phyloP scores from a whole-genome alignment of 2,329 filamentous ascomycete genomes.

The Penicillium expansum region DNA sequence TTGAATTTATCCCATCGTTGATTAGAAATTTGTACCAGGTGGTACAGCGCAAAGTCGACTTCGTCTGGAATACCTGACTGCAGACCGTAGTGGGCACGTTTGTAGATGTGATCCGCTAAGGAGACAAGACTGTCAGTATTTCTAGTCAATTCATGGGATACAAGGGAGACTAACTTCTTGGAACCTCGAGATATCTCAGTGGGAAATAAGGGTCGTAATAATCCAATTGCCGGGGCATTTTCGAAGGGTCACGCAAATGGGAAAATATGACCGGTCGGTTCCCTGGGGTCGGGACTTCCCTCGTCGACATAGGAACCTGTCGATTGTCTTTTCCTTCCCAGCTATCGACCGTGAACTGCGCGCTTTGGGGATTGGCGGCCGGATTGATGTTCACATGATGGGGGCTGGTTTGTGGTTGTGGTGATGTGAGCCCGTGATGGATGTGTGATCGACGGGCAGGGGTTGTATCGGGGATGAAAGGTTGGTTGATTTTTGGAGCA shows the following conservation, averaged over 20 bases:
- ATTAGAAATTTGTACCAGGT: constrained; percentile 91
- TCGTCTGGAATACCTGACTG: constrained; percentile 76
- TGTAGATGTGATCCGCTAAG: constrained; percentile 68
- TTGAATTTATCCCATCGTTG: constrained; percentile 94
- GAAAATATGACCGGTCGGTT: constrained; percentile 42
- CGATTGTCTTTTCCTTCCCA: constrained; percentile 41
- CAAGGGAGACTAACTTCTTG: constrained; percentile 31
- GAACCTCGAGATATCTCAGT: constrained; percentile 36
- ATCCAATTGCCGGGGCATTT: constrained; percentile 35
- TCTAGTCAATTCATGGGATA: neutral
- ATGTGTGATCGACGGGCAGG: constrained; percentile 35
- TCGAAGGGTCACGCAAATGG: constrained; percentile 26
- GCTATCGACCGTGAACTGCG: constrained; percentile 31
- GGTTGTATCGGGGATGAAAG: constrained; percentile 41
- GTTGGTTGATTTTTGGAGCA: constrained; percentile 40
- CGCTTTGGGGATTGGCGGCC: constrained; percentile 31
- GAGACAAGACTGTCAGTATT: constrained; percentile 9
- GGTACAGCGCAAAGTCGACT: constrained; percentile 88
- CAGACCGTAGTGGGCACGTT: constrained; percentile 78
- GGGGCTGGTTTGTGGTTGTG: constrained; percentile 30
- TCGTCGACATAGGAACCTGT: constrained; percentile 39
- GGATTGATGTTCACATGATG: constrained; percentile 29
- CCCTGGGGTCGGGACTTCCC: constrained; percentile 43
- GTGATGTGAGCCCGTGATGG: constrained; percentile 31
- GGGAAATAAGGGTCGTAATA: constrained; percentile 41